Percentiles rank a stretch among this genome's conserved stretches.
Conservation (phyloP, 2,329 filamentous ascomycete genomes). For the Colletotrichum lentis region DNA sequence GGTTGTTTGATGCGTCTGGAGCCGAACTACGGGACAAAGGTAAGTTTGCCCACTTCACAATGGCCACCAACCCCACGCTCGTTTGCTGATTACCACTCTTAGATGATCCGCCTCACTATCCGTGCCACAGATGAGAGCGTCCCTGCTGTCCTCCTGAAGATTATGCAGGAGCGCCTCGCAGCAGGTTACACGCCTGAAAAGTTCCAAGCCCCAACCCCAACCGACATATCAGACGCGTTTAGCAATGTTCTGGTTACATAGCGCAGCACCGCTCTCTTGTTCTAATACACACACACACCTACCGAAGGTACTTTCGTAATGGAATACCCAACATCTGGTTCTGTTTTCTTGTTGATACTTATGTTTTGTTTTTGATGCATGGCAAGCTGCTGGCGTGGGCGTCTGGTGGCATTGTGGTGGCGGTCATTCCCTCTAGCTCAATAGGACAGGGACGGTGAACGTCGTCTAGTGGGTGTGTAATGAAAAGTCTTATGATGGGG, state of each 20-base stretch:
- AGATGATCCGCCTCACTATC: slow-evolving; percentile 97
- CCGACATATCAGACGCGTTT: slow-evolving; percentile 65
- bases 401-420: slow-evolving; percentile 33
- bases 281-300: slow-evolving; percentile 16
- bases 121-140: slow-evolving; percentile 92
- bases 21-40: slow-evolving; percentile 91
- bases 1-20: slow-evolving; percentile 93
- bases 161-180: slow-evolving; percentile 85
- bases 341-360: background rate
- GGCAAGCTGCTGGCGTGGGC: slow-evolving; percentile 29
- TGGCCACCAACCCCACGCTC: background rate
- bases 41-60: slow-evolving; percentile 49
- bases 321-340: slow-evolving; percentile 24
- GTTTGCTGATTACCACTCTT: slow-evolving; percentile 41
- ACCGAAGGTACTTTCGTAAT: slow-evolving; percentile 18
- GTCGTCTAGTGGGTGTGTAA: background rate
- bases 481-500: background rate
- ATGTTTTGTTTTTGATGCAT: slow-evolving; percentile 12
- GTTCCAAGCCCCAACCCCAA: slow-evolving; percentile 52
- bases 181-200: slow-evolving; percentile 58
- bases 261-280: slow-evolving; percentile 10
- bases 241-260: slow-evolving; percentile 62
- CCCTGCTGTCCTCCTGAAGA: slow-evolving; percentile 78
- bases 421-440: slow-evolving; percentile 25
- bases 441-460: background rate